Evolutionary conservation across 371 early-diverging fungal species (phyloP).

Genomic region (Lichtheimia hyalospora): DNA sequence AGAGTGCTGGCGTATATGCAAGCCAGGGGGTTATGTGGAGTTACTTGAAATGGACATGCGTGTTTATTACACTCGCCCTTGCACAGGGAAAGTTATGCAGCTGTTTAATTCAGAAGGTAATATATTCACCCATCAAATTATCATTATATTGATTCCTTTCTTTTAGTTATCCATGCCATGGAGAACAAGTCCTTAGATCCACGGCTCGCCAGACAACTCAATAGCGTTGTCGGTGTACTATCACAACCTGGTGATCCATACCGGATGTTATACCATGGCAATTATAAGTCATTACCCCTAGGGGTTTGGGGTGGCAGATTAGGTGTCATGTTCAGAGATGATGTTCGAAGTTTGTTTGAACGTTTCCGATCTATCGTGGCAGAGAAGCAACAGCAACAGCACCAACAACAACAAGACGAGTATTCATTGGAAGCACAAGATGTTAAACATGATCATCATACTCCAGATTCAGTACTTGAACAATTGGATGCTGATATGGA

Average conservation of each 20-base stretch:
- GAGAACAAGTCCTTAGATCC: conserved; percentile 33
- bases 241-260: conserved; percentile 1
- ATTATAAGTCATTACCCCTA: conserved; percentile 40
- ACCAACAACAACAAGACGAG: conserved; percentile 21
- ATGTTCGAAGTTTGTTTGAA: conserved; percentile 30
- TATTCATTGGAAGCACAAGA: too few species aligned
- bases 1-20: conserved; percentile 39
- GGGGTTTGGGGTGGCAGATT: conserved; percentile 53
- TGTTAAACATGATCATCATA: too few species aligned
- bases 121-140: neutral
- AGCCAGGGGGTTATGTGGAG: conserved; percentile 39
- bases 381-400: neutral
- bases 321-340: conserved; percentile 45
- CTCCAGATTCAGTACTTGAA: conserved; percentile 17
- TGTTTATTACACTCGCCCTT: conserved; percentile 28
- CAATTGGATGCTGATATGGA: conserved; percentile 33
- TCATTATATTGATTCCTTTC: neutral
- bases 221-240: conserved; percentile 19
- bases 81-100: conserved; percentile 21
- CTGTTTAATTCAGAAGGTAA: conserved; percentile 40
- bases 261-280: conserved; percentile 13
- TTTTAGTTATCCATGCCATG: conserved; percentile 29
- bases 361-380: conserved; percentile 8
- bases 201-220: conserved; percentile 29
- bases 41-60: conserved; percentile 40